These are phyloP conservation scores for Polymyxa betae DNA, from an alignment of 208 protist genomes.

Conservation along the genomic window DNA sequence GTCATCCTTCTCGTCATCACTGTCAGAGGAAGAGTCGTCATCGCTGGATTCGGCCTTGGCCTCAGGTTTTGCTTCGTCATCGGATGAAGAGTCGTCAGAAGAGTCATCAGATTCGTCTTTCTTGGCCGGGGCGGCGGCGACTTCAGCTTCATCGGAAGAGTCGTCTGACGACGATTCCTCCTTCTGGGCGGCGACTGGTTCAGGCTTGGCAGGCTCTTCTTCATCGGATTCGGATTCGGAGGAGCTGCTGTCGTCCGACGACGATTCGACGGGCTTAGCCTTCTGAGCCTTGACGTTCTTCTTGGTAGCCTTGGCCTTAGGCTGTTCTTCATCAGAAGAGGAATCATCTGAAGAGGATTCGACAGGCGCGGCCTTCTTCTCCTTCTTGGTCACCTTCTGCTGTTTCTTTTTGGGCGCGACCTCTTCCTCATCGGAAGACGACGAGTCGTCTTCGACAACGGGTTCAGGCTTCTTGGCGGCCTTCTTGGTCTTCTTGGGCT, in stretches of 20 bases:
- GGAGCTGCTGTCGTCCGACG: neutral
- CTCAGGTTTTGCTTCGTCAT: too few species aligned
- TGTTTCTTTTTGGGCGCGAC: neutral
- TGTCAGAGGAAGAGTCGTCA: constrained; percentile 1
- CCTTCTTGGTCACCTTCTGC: neutral
- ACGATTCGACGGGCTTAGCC: neutral
- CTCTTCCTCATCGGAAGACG: neutral
- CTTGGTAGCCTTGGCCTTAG: neutral
- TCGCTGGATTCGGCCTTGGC: constrained; percentile 14
- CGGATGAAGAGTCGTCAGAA: too few species aligned
- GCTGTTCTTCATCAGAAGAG: neutral
- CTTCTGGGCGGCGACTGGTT: neutral
- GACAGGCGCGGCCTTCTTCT: neutral
- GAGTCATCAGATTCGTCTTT: neutral
- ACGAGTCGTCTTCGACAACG: neutral
- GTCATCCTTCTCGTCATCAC: neutral
- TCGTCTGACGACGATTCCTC: neutral
- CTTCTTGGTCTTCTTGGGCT: neutral
- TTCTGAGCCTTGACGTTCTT: neutral
- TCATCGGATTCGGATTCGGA: constrained; percentile 13
- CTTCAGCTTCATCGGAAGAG: neutral
- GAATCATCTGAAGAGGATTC: neutral
- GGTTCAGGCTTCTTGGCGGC: neutral
- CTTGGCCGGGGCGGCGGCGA: constrained; percentile 5
- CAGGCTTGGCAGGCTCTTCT: neutral